Percentiles rank a stretch among this genome's conserved stretches.
phyloP scores from a whole-genome alignment of 345 rosid species.

The Hibiscus trionum region DNA sequence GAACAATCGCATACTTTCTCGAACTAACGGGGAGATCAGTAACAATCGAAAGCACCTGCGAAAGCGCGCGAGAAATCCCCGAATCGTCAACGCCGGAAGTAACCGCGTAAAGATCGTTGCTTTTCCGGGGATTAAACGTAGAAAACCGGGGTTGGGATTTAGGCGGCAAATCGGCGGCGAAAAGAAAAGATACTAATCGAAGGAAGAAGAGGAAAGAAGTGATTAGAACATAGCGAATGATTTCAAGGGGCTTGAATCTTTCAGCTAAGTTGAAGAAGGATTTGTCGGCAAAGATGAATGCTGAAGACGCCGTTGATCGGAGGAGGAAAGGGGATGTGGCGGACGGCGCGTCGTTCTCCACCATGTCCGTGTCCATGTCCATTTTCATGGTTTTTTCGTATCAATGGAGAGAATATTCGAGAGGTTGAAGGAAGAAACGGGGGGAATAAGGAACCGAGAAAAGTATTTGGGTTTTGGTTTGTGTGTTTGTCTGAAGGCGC shows the following conservation, averaged over 20 bases:
- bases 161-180: conserved; percentile 22
- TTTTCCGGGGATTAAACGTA: conserved; percentile 7
- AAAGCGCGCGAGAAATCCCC: conserved; percentile 62
- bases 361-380: conserved; percentile 8
- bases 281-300: conserved; percentile 53
- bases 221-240: conserved; percentile 38
- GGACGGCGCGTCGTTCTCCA: conserved; percentile 38
- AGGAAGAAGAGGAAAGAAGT: conserved; percentile 53
- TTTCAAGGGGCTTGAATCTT: conserved; percentile 40
- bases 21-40: conserved; percentile 72
- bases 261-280: conserved; percentile 41
- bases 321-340: conserved; percentile 50
- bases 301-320: conserved; percentile 42
- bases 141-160: background rate
- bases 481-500: background rate
- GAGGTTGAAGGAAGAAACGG: background rate
- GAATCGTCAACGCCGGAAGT: conserved; percentile 26
- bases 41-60: conserved; percentile 49
- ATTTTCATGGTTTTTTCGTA: background rate
- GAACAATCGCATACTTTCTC: conserved; percentile 65
- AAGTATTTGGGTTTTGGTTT: background rate
- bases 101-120: conserved; percentile 7
- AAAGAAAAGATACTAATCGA: conserved; percentile 40
- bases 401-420: background rate
- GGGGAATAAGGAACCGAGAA: background rate